These are phyloP conservation scores for Triadica sebifera DNA, from an alignment of 345 rosid genomes.

Conservation along the genomic window DNA sequence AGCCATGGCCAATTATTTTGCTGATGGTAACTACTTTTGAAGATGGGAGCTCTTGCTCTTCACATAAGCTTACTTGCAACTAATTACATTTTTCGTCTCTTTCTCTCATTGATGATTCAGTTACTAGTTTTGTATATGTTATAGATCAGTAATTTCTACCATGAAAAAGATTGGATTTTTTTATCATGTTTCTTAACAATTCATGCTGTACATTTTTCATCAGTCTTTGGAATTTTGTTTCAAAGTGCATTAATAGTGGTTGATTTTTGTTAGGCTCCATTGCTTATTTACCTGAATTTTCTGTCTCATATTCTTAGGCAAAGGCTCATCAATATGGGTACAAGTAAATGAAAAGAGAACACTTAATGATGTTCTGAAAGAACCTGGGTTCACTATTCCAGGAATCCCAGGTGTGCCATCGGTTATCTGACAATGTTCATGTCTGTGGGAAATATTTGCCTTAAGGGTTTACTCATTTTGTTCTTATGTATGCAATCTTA, in stretches of 20 bases:
- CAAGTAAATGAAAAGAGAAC: slow-evolving; percentile 67
- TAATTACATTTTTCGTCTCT: no score
- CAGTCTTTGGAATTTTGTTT: background rate
- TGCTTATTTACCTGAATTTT: background rate
- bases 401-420: slow-evolving; percentile 61
- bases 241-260: no score
- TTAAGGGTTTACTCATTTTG: slow-evolving; percentile 2
- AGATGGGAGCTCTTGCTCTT: no score
- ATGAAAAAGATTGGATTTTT: background rate
- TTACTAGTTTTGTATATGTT: background rate
- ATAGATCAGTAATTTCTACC: background rate
- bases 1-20: no score
- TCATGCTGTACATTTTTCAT: background rate
- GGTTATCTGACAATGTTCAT: background rate
- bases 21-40: no score
- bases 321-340: slow-evolving; percentile 52
- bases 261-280: background rate
- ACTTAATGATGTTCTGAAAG: slow-evolving; percentile 64
- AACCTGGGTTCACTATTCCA: slow-evolving; percentile 53
- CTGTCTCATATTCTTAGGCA: slow-evolving; percentile 26
- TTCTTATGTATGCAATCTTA: slow-evolving; percentile 45
- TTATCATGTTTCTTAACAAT: background rate
- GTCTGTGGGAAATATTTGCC: background rate
- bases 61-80: no score
- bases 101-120: background rate